These are phyloP conservation scores for Musa itinerans DNA, from an alignment of 176 grass and related monocot genomes.

Conservation along the genomic window DNA sequence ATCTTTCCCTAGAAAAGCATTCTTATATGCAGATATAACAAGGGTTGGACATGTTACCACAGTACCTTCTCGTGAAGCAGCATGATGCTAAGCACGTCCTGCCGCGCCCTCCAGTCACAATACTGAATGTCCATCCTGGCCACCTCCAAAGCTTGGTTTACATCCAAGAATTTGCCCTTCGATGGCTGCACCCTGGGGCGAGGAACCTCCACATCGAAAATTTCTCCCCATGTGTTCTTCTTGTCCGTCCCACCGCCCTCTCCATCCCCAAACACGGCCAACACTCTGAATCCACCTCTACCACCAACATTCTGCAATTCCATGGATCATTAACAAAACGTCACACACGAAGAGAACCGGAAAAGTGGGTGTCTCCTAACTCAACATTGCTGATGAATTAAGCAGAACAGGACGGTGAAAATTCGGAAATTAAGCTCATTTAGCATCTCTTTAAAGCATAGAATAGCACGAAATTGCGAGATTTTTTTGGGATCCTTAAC, in stretches of 20 bases:
- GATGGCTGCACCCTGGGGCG: neutral
- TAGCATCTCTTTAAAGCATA: no score
- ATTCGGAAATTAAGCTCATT: no score
- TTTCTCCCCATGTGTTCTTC: constrained; percentile 35
- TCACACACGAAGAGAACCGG: neutral
- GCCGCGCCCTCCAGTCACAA: constrained; percentile 23
- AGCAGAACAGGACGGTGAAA: no score
- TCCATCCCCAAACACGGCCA: constrained; percentile 64
- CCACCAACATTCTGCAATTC: constrained; percentile 40
- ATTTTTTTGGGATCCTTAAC: no score
- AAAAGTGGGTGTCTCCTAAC: neutral
- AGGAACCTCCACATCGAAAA: constrained; percentile 52
- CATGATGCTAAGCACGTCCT: constrained; percentile 22
- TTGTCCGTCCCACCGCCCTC: constrained; percentile 35
- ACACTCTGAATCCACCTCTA: constrained; percentile 65
- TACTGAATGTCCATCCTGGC: constrained; percentile 15
- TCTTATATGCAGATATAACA: no score
- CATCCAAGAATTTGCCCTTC: constrained; percentile 11
- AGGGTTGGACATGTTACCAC: neutral
- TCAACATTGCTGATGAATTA: neutral
- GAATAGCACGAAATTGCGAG: no score
- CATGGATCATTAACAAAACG: neutral
- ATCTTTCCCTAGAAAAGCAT: no score
- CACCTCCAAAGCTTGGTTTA: constrained; percentile 18
- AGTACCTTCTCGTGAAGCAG: constrained; percentile 18